Percentiles rank a stretch among this genome's conserved stretches.
These are phyloP conservation scores for Xylaria nigripes DNA, from an alignment of 495 filamentous ascomycete genomes.

Conservation along the genomic window DNA sequence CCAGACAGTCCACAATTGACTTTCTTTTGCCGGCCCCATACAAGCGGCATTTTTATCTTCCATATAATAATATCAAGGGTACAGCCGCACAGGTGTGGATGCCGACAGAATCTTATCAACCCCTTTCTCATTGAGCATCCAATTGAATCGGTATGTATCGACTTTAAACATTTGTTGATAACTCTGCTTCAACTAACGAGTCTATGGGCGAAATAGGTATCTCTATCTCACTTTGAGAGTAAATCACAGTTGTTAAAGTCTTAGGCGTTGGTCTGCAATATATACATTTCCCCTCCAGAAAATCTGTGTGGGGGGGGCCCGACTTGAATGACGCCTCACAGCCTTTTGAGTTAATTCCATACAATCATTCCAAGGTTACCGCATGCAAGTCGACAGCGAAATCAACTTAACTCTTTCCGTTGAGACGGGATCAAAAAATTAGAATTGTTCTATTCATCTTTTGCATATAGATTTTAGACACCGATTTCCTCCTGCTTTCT, in stretches of 20 bases:
- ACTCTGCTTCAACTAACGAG: slow-evolving; percentile 8
- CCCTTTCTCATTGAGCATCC: background rate
- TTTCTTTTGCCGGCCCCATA: background rate
- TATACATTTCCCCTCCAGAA: background rate
- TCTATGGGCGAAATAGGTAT: background rate
- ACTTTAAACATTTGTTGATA: background rate
- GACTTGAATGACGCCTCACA: background rate
- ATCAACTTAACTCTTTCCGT: too few species aligned
- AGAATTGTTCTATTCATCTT: too few species aligned
- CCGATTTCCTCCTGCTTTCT: background rate
- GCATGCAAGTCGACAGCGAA: background rate
- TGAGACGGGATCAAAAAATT: too few species aligned
- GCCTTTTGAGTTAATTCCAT: background rate
- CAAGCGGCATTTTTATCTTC: background rate
- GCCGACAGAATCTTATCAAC: background rate
- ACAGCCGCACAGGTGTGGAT: background rate
- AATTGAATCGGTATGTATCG: background rate
- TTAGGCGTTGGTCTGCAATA: background rate
- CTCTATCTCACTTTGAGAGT: background rate
- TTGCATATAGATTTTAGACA: background rate
- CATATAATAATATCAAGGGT: background rate
- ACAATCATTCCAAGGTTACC: background rate
- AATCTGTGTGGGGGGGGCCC: background rate
- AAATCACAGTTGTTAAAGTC: background rate
- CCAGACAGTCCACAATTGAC: background rate